phyloP scores from a whole-genome alignment of 1,139 yeast genomes.

The Taiozyma sp. region DNA sequence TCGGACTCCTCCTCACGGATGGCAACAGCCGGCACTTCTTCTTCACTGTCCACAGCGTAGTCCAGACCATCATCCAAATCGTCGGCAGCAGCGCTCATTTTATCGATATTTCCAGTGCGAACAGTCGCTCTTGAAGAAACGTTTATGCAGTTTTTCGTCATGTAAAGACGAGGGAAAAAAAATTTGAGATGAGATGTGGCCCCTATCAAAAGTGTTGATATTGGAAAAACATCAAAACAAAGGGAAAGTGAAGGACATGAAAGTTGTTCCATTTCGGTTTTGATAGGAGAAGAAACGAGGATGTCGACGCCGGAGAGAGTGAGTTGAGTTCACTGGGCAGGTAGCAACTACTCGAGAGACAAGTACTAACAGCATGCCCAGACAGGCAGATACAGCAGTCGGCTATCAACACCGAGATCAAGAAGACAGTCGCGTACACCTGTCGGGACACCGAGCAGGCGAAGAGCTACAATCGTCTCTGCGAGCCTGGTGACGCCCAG shows the following conservation, averaged over 20 bases:
- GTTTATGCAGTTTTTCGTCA: not conserved
- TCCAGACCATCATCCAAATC: slow-evolving; percentile 25
- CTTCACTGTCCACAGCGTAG: slow-evolving; percentile 22
- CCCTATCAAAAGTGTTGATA: not conserved
- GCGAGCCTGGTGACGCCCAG: slow-evolving; percentile 21
- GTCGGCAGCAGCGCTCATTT: slow-evolving; percentile 15
- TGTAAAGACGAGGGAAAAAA: not conserved
- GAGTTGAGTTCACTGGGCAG: slow-evolving; percentile 14
- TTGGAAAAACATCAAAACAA: not conserved
- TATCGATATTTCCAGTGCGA: not conserved
- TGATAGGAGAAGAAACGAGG: not conserved
- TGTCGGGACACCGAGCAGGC: slow-evolving; percentile 12
- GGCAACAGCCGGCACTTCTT: slow-evolving; percentile 22
- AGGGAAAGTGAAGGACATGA: not conserved
- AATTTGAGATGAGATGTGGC: not conserved
- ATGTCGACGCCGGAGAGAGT: slow-evolving; percentile 27
- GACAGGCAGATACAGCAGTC: slow-evolving; percentile 6
- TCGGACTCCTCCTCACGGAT: slow-evolving; percentile 20
- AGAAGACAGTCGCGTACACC: slow-evolving; percentile 14
- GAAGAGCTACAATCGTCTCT: slow-evolving; percentile 20
- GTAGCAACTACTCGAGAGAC: not conserved
- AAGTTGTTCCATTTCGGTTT: too few relatives aligned
- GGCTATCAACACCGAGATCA: slow-evolving; percentile 6
- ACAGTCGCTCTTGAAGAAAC: not conserved
- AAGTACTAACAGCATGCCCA: slow-evolving; percentile 1